These are phyloP conservation scores for Diaporthe vexans DNA, from an alignment of 2,329 filamentous ascomycete genomes.

Conservation along the genomic window DNA sequence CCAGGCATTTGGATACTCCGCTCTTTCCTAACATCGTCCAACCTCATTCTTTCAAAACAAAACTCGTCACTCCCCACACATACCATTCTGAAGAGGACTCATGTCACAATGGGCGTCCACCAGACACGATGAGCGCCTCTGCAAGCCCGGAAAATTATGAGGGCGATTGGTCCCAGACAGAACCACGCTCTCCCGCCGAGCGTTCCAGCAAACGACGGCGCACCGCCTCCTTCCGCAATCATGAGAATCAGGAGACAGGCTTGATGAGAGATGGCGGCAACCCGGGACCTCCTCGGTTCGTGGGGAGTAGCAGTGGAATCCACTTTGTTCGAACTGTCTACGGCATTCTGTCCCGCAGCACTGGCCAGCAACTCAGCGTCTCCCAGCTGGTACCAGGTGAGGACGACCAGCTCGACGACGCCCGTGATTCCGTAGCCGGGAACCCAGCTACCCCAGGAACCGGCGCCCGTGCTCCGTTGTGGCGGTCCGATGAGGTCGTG, in stretches of 20 bases:
- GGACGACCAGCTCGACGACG: constrained; percentile 63
- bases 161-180: constrained; percentile 27
- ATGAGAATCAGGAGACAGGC: constrained; percentile 47
- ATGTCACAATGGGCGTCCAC: background rate
- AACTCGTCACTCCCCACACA: background rate
- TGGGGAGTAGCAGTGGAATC: constrained; percentile 71
- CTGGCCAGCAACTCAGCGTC: constrained; percentile 41
- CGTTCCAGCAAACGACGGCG: constrained; percentile 34
- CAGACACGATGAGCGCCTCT: constrained; percentile 26
- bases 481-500: constrained; percentile 54
- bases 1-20: background rate
- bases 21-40: background rate
- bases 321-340: constrained; percentile 71
- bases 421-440: constrained; percentile 14
- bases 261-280: constrained; percentile 63
- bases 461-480: constrained; percentile 48
- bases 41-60: background rate
- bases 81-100: too few species aligned
- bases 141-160: constrained; percentile 19
- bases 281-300: constrained; percentile 65
- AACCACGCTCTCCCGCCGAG: constrained; percentile 26
- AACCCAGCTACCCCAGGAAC: constrained; percentile 42
- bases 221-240: constrained; percentile 27
- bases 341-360: constrained; percentile 55
- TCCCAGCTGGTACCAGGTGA: constrained; percentile 67